Evolutionary conservation across 176 grass and related monocot species (phyloP).

Genomic region (Ensete ventricosum): DNA sequence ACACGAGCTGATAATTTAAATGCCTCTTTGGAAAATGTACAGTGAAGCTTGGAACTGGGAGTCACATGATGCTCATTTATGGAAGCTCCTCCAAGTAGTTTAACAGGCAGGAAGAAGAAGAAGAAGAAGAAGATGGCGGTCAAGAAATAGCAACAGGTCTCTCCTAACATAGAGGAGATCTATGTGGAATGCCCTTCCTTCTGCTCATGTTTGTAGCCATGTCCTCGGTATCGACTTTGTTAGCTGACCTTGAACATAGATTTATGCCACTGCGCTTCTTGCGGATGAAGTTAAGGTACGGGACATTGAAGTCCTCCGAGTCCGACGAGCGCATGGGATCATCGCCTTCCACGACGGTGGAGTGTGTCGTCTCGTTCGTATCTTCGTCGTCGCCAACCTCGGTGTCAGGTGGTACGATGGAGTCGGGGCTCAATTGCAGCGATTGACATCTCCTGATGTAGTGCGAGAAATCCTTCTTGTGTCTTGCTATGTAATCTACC

Average conservation of each 20-base stretch:
- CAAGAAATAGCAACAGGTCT: not conserved
- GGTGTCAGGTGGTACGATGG: not conserved
- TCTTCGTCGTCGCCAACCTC: not conserved
- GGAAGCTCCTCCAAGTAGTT: not conserved
- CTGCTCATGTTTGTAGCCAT: conserved; percentile 14
- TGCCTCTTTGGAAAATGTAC: conserved; percentile 13
- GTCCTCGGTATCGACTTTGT: not conserved
- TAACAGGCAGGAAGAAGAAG: not conserved
- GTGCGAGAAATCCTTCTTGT: not conserved
- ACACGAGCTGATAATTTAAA: not conserved
- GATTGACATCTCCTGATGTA: not conserved
- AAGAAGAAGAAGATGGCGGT: not conserved
- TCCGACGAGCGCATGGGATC: conserved; percentile 11
- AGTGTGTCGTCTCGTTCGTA: not conserved
- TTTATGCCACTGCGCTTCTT: conserved; percentile 10
- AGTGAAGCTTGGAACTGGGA: conserved; percentile 8
- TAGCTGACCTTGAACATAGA: not conserved
- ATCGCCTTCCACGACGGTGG: conserved; percentile 5
- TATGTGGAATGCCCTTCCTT: conserved; percentile 27
- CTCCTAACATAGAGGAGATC: conserved; percentile 20
- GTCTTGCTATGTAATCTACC: conserved; percentile 17
- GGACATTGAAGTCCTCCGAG: conserved; percentile 7
- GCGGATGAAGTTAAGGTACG: not conserved
- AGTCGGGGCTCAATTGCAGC: conserved; percentile 8
- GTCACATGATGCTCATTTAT: conserved; percentile 8